phyloP scores from a whole-genome alignment of 805 yeast genomes.

The Saturnispora zaruensis region DNA sequence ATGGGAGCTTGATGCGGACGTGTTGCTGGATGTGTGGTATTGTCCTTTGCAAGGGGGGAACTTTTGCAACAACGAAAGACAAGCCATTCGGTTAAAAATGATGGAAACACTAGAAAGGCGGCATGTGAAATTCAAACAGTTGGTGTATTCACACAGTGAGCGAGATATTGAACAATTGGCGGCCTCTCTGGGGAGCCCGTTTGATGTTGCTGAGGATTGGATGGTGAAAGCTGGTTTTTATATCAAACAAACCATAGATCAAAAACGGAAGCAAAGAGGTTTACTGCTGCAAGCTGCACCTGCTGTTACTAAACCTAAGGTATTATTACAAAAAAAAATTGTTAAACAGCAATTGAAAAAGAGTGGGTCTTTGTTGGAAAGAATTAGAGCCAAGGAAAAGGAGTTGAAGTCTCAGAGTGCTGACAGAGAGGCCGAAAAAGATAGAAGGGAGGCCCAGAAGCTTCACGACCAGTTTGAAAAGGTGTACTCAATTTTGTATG shows the following conservation, averaged over 20 bases:
- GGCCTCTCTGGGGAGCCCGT: not conserved
- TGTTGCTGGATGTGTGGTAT: conserved; percentile 6
- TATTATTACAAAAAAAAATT: not conserved
- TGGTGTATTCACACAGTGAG: not conserved
- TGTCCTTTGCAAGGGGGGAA: not conserved
- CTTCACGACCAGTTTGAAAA: not conserved
- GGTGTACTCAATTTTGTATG: conserved; percentile 2
- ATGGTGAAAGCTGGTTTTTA: not conserved
- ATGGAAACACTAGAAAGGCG: not conserved
- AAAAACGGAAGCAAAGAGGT: not conserved
- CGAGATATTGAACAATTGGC: not conserved
- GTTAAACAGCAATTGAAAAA: not conserved
- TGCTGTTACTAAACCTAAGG: not conserved
- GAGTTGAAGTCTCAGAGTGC: not conserved
- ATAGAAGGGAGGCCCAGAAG: not conserved
- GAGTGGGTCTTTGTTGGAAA: not conserved
- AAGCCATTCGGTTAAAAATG: not conserved
- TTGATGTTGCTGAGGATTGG: not conserved
- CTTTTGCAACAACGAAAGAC: conserved; percentile 2
- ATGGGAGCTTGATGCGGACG: conserved; percentile 4
- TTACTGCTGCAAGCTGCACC: not conserved
- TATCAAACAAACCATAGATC: not conserved
- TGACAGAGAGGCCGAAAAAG: not conserved
- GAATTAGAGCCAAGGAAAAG: conserved; percentile 4
- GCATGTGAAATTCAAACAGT: not conserved